Evolutionary conservation across 2,329 filamentous ascomycete species (phyloP), one percentile per base, ranked within the genome.

Genomic region (Ascochyta rabiei): DNA sequence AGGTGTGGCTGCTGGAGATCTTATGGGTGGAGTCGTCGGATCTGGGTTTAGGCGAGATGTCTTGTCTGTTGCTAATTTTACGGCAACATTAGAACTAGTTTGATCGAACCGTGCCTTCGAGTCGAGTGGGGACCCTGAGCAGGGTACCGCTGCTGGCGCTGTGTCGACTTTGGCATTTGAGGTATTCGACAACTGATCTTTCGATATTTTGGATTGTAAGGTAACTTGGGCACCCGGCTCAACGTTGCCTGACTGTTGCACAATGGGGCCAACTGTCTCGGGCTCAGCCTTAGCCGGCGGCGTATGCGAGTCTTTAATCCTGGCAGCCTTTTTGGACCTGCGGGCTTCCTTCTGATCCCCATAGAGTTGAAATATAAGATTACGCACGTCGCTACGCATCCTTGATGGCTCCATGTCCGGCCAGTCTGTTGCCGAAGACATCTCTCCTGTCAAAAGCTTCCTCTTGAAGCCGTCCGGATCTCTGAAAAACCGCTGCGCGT

Each of bases 401-500:
- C 81, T 70, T 0, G 82, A 80, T 0, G 85, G 79, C 44, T 79
- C 72, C 59, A 85, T 76, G 28, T 78, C 73, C n/a, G 79, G 79
- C 81, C 85, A 87, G 51, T 86, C 82, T 18, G 71, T 71, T 1
- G 78, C 60, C 3, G 82, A 77, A 28, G 85, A 77, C 68, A 92
- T 84, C 61, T 89, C 82, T 35, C 82, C 84, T 23, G 80, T 82
- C 5, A 96, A 77, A 16, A 96, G 77, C 56, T 84, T 87, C 18
- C 77, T 77, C 15, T 90, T 80, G 61, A 96, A 95, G 0, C 70
- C 73, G 59, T 90, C 85, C 0, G 93, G 93, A 55, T 91, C 78
- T 47, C 85, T 81, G 15, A 96, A 82, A 60, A 99, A 96, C 60
- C 89, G 86, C 61, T 91, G 84, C 48, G 96, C 81, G 67, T 98